Base-by-base conservation (phyloP, 768 basidiomycete species). In the Mycena sanguinolenta region DNA sequence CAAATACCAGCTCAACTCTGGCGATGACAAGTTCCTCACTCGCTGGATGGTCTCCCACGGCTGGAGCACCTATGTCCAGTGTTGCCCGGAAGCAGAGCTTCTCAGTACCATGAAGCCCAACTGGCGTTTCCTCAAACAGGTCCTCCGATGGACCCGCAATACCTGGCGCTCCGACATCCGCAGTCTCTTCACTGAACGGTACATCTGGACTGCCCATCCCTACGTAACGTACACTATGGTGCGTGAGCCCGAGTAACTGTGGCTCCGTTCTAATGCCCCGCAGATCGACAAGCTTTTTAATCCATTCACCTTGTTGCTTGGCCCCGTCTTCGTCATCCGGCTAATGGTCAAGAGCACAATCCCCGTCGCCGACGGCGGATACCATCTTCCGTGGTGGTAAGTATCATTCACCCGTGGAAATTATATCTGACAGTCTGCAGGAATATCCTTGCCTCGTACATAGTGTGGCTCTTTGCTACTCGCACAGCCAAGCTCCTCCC, bases 11-110 rank as follows among this genome's bases (percentile, higher is more conserved):
- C 90, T 96, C 73, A 97, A 97, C 79, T 95, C 94, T 4, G 95
- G 95, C 27, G 95, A 96, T 81, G 94, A 95, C 85, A 96, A 97
- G 81, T 97, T 95, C 83, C 83, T 97, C 77, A 98, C 96, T 21
- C 85, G 96, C 53, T 97, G 96, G 96, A 96, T 97, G 94, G 96
- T 97, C 69, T 91, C 90, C 77, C 95, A 97, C 76, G 95, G 95
- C 19, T 97, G 96, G 96, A 92, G 87, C 79, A 97, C 95, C n/a
- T 96, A 95, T 78, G 94, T 97, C 36, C 95, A 95, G 78, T 89
- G 88, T 78, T 95, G 93, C 84, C 89, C 88, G 78, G 93, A 95
- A 81, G 92, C 91, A 17, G 95, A 97, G 81, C 83, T 97, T 17
- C 83, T 96, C 69, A 93, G 91, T 78, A 97, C 95, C 60, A 98